A percentile compares a stretch with the other conserved stretches of the same genome.
These are phyloP conservation scores for Coprinopsis strossmayeri DNA, from an alignment of 768 basidiomycete genomes.

Conservation along the genomic window DNA sequence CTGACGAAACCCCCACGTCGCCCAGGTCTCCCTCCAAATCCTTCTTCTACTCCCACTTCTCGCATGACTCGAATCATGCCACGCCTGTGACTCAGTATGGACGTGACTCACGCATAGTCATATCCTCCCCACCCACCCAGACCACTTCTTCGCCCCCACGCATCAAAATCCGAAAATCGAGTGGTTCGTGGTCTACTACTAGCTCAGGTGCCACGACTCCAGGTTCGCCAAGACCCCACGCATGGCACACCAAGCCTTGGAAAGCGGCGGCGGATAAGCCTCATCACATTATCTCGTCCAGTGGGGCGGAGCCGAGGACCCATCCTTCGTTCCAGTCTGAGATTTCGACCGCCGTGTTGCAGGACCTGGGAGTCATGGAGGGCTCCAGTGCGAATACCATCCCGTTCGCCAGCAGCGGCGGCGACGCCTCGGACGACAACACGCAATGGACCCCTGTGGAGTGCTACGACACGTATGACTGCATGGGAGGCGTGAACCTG, in stretches of 20 bases:
- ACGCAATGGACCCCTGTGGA: neutral
- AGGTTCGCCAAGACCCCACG: neutral
- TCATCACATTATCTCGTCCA: constrained; percentile 3
- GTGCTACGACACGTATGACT: constrained; percentile 3
- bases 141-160: neutral
- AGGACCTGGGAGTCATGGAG: too few species aligned
- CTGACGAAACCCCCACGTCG: neutral
- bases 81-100: neutral
- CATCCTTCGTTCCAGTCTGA: neutral
- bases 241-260: neutral
- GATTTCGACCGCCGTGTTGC: too few species aligned
- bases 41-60: neutral
- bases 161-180: neutral
- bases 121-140: neutral
- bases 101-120: too few species aligned
- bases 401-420: too few species aligned
- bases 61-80: neutral
- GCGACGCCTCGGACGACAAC: neutral
- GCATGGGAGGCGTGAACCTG: constrained; percentile 5
- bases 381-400: too few species aligned
- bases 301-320: neutral
- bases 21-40: neutral
- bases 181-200: too few species aligned
- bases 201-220: too few species aligned
- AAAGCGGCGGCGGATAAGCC: constrained; percentile 5